Evolutionary conservation across 2,329 filamentous ascomycete species (phyloP), one percentile per base, ranked within the genome.

Genomic region (Calonectria ilicicola): DNA sequence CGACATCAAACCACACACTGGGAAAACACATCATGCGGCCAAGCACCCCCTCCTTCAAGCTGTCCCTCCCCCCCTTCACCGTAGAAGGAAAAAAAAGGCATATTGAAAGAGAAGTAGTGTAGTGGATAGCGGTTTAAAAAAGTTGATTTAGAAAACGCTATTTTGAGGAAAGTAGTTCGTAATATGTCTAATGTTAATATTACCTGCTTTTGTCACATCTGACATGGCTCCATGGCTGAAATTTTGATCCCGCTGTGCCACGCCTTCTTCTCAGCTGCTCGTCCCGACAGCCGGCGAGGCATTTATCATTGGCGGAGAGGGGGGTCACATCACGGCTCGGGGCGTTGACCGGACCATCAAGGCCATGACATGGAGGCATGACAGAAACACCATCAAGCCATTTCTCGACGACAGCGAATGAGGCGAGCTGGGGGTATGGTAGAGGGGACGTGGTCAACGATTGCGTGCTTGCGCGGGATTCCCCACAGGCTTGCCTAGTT

Each of bases 391-490:
- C n/a, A 70, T 73, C 67, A 73, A 73, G 67, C 72, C 72, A 73
- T 73, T 68, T 65, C 53, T 56, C 53, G 17, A 23, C 14, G 46
- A 35, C 29, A 56, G 58, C 64, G 69, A 72, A 67, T 67, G 65
- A 58, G 40, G 60, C 70, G 60, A n/a, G 49, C 32, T 70, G 53
- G 38, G 47, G 42, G 64, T 64, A 53, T 64, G 69, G 42, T 60
- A 62, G 47, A 46, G 6, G 5, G 53, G 63, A 49, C 62, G 66
- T 70, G 40, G 42, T 42, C 56, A 32, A 58, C 72, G 70, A 74
- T 74, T 70, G 72, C 72, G 72, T 74, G 72, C 72, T 74, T 62
- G 32, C 5, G 64, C n/a, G 21, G 29, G 5, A 46, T 69, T 66
- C 72, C 72, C 69, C 69, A 69, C 69, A 66, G 44, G 47, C 42